Evolutionary conservation across 1,139 yeast genomes (phyloP).

Genomic region (Zygoascus hellenicus): DNA sequence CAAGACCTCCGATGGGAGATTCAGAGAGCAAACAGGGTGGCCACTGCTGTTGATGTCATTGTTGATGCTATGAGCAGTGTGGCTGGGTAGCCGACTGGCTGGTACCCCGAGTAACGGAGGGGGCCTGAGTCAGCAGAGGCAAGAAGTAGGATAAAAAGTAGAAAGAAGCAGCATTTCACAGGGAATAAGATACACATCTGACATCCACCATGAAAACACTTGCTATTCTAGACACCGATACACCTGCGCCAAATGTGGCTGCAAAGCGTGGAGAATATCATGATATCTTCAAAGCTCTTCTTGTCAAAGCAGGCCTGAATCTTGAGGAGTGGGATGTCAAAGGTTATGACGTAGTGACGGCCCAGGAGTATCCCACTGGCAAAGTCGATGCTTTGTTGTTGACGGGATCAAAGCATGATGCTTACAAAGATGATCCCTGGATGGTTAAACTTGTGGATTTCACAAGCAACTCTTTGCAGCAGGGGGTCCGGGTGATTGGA

Average conservation of each 20-base stretch:
- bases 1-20: too few relatives aligned
- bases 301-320: conserved; percentile 28
- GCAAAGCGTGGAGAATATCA: conserved; percentile 34
- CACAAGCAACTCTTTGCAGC: conserved; percentile 21
- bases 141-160: too few relatives aligned
- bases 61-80: too few relatives aligned
- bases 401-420: conserved; percentile 61
- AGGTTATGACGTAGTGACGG: conserved; percentile 44
- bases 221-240: conserved; percentile 32
- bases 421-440: conserved; percentile 54
- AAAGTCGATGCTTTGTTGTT: conserved; percentile 45
- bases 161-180: too few relatives aligned
- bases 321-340: conserved; percentile 25
- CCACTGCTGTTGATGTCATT: too few relatives aligned
- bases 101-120: too few relatives aligned
- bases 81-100: too few relatives aligned
- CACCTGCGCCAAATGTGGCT: conserved; percentile 25
- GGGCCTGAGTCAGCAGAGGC: too few relatives aligned
- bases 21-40: too few relatives aligned
- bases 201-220: conserved; percentile 8
- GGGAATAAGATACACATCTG: too few relatives aligned
- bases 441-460: conserved; percentile 45
- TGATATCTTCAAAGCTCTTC: conserved; percentile 29
- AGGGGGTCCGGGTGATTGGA: conserved; percentile 37
- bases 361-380: conserved; percentile 38